phyloP scores from a whole-genome alignment of 768 basidiomycete species.

The Gyrodon lividus region DNA sequence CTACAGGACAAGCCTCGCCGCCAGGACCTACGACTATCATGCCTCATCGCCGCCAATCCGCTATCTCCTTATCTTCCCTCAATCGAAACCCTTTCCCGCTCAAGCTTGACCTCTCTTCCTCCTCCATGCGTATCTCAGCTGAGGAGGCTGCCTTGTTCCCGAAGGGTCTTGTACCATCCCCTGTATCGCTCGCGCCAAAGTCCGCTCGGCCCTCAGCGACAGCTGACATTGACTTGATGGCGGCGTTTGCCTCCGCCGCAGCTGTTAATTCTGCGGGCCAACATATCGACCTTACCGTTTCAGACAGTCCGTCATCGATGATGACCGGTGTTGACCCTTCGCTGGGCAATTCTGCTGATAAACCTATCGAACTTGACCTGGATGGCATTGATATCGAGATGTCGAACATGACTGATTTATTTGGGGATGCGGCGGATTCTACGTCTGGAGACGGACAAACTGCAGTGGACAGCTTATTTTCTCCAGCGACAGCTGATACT shows the following conservation, averaged over 20 bases:
- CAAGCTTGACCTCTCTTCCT: constrained; percentile 79
- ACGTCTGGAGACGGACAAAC: constrained; percentile 34
- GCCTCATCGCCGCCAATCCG: constrained; percentile 61
- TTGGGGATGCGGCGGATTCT: constrained; percentile 47
- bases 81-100: constrained; percentile 68
- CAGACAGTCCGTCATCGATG: constrained; percentile 31
- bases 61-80: constrained; percentile 78
- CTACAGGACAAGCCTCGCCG: constrained; percentile 36
- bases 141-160: constrained; percentile 60
- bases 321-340: constrained; percentile 31
- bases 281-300: constrained; percentile 61
- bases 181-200: constrained; percentile 79
- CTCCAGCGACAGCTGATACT: constrained; percentile 38
- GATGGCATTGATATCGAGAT: constrained; percentile 69
- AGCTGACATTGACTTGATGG: constrained; percentile 64
- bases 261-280: constrained; percentile 32
- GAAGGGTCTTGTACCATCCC: constrained; percentile 63
- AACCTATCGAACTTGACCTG: constrained; percentile 79
- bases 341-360: constrained; percentile 67
- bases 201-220: constrained; percentile 63
- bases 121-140: constrained; percentile 60
- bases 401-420: constrained; percentile 47
- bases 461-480: constrained; percentile 50
- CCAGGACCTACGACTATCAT: constrained; percentile 28
- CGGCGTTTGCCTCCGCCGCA: constrained; percentile 51